These are phyloP conservation scores for Mucor saturninus DNA, from an alignment of 371 early-diverging fungal species.

Conservation along the genomic window DNA sequence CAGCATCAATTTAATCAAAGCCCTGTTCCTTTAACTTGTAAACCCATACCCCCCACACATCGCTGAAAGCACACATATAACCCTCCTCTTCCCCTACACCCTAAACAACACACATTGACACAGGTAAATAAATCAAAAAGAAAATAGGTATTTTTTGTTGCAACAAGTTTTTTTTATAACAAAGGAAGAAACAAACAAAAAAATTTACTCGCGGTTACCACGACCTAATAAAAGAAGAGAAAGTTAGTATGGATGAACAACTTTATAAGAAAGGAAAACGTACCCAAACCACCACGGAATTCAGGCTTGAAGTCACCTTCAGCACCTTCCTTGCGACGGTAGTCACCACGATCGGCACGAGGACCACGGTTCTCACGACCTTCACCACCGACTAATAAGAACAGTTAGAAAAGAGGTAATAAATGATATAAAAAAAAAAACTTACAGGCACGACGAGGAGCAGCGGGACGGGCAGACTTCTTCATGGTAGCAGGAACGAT, in stretches of 20 bases:
- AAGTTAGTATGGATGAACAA: not conserved
- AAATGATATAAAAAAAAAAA: not conserved
- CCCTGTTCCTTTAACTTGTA: too few relatives aligned
- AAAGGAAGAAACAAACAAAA: conserved; percentile 6
- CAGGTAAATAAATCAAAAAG: not conserved
- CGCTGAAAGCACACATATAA: too few relatives aligned
- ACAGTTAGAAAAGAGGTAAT: not conserved
- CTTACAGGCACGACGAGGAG: conserved; percentile 73
- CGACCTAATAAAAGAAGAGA: conserved; percentile 29
- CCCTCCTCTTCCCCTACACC: too few relatives aligned
- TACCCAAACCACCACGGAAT: conserved; percentile 88
- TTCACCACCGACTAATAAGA: conserved; percentile 44
- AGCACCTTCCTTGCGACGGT: conserved; percentile 92
- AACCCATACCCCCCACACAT: too few relatives aligned
- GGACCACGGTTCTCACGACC: conserved; percentile 65
- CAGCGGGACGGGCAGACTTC: conserved; percentile 82
- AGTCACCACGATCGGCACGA: conserved; percentile 81
- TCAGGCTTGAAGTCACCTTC: conserved; percentile 93
- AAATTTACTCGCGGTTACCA: conserved; percentile 54
- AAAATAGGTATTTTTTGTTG: not conserved
- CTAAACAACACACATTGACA: not conserved
- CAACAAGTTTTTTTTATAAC: conserved; percentile 18
- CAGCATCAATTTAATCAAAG: too few relatives aligned
- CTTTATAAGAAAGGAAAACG: conserved; percentile 6
- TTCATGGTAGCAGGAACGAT: conserved; percentile 97